These are phyloP conservation scores for Vaccinium macrocarpon DNA, from an alignment of 148 eudicot species.

Conservation along the genomic window DNA sequence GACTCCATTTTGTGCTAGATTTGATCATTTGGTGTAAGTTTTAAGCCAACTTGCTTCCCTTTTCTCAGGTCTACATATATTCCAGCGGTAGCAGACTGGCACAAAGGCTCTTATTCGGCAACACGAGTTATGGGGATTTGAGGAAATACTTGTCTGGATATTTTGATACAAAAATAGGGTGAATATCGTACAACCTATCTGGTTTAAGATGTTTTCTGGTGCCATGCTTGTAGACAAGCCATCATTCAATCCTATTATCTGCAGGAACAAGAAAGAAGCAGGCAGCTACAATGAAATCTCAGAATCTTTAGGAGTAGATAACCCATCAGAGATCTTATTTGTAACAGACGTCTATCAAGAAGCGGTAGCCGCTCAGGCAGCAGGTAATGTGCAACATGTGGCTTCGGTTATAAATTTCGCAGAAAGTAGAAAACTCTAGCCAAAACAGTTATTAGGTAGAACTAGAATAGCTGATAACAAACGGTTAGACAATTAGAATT, in stretches of 20 bases:
- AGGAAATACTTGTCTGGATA: conserved; percentile 76
- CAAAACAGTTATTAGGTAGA: not conserved
- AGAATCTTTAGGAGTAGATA: conserved; percentile 75
- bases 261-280: conserved; percentile 85
- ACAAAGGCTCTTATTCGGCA: conserved; percentile 83
- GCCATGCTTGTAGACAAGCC: not conserved
- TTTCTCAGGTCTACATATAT: conserved; percentile 78
- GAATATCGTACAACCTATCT: conserved; percentile 17
- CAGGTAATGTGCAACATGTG: conserved; percentile 47
- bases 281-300: conserved; percentile 67
- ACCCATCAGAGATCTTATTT: conserved; percentile 71
- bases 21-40: not conserved
- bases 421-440: not conserved
- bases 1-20: not conserved
- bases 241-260: not conserved
- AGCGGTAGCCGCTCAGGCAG: conserved; percentile 86
- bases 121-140: conserved; percentile 77
- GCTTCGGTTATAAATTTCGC: not conserved
- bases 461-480: not conserved
- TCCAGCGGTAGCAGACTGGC: conserved; percentile 98
- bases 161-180: conserved; percentile 92
- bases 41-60: conserved; percentile 2
- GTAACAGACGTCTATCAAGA: conserved; percentile 86
- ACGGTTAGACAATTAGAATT: not conserved
- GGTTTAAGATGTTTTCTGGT: conserved; percentile 12